Percentiles rank a stretch among this genome's conserved stretches.
phyloP scores from a whole-genome alignment of 2,329 filamentous ascomycete species.

The Dactylellina parvicollis region DNA sequence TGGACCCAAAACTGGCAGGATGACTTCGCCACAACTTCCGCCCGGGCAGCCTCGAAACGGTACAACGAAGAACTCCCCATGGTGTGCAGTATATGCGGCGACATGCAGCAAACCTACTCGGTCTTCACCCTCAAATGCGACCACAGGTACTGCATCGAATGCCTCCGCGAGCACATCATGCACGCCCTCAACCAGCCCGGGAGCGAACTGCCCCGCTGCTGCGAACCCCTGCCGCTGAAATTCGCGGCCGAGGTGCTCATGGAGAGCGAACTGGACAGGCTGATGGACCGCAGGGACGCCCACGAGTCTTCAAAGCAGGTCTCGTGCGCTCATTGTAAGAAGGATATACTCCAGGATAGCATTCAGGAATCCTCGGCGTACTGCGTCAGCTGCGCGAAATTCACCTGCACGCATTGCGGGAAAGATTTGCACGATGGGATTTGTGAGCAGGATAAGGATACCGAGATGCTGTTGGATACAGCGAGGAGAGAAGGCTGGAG shows the following conservation, averaged over 20 bases:
- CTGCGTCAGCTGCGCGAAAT: slow-evolving; percentile 51
- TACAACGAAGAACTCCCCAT: slow-evolving; percentile 39
- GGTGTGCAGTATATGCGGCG: slow-evolving; percentile 47
- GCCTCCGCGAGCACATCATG: slow-evolving; percentile 40
- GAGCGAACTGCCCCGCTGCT: slow-evolving; percentile 42
- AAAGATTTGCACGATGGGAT: slow-evolving; percentile 55
- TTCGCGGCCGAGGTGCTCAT: slow-evolving; percentile 50
- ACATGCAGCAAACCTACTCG: slow-evolving; percentile 35
- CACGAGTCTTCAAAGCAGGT: slow-evolving; percentile 44
- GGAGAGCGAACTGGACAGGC: slow-evolving; percentile 25
- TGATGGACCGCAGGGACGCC: slow-evolving; percentile 36
- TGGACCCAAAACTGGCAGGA: slow-evolving; percentile 46
- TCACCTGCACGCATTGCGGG: slow-evolving; percentile 57
- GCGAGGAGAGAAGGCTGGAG: slow-evolving; percentile 58
- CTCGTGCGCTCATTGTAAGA: slow-evolving; percentile 36
- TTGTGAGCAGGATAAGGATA: slow-evolving; percentile 57
- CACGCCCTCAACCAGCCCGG: slow-evolving; percentile 32
- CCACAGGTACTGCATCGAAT: slow-evolving; percentile 48
- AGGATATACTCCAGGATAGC: slow-evolving; percentile 41
- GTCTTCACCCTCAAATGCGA: slow-evolving; percentile 38
- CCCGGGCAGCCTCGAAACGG: slow-evolving; percentile 32
- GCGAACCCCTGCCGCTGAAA: slow-evolving; percentile 33
- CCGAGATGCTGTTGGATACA: slow-evolving; percentile 54
- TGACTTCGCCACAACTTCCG: slow-evolving; percentile 31
- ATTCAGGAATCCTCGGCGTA: slow-evolving; percentile 36